phyloP scores from a whole-genome alignment of 2,329 filamentous ascomycete species.

The Penicillium sp. region DNA sequence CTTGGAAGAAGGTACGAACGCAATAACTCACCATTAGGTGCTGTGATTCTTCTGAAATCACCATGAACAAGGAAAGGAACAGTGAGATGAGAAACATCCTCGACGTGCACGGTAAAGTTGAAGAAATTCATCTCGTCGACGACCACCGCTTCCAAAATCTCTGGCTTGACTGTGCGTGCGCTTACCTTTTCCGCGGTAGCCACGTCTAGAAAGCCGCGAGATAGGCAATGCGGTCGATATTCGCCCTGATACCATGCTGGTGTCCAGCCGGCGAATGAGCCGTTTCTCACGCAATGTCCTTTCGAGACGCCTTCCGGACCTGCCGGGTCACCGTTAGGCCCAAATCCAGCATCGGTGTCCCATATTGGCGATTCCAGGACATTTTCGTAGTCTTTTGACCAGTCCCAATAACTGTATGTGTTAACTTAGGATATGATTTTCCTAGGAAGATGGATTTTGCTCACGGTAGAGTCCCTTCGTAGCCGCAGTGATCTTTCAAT shows the following conservation, averaged over 20 bases:
- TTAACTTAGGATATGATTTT: not conserved
- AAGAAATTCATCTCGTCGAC: not conserved
- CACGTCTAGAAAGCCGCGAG: not conserved
- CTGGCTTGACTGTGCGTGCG: not conserved
- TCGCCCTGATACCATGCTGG: not conserved
- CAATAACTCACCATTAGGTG: not conserved
- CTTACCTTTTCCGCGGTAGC: not conserved
- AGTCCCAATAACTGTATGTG: not conserved
- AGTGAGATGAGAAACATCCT: not conserved
- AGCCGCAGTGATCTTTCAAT: not conserved
- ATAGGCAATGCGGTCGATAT: not conserved
- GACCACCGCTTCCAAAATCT: not conserved
- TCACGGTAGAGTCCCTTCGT: not conserved
- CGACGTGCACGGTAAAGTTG: not conserved
- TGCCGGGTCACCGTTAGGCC: not conserved
- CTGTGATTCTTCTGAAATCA: not conserved
- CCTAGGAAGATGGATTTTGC: too few relatives aligned
- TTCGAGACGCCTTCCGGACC: not conserved
- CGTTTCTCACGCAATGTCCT: not conserved
- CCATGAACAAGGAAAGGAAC: not conserved
- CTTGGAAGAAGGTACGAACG: too few relatives aligned
- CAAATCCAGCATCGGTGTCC: not conserved
- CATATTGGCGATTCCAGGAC: not conserved
- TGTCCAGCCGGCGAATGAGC: not conserved
- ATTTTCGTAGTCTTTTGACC: not conserved